Evolutionary conservation across 2,329 filamentous ascomycete species (phyloP), one percentile per base, ranked within the genome.

Genomic region (Ophiobolus disseminans): DNA sequence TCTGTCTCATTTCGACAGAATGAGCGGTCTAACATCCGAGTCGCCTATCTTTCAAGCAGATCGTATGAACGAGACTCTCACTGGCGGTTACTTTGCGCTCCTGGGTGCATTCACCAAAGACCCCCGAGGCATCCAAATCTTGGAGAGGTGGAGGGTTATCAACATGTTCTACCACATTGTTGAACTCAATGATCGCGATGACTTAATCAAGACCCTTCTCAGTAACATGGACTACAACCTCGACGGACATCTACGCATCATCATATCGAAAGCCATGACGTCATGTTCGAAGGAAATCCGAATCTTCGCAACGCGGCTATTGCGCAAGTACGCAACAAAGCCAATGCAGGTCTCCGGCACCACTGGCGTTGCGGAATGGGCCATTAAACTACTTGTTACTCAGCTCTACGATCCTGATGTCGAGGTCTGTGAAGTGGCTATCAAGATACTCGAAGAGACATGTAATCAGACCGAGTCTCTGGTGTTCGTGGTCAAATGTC

Each of bases 161-260:
- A 97, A 97, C 73, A 99, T 99, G 91, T 95, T 97, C 81, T 99
- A 99, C 70, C 94, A 97, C 73, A 96, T 99, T 53, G 84, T 97
- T 48, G 93, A 97, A 66, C 80, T 96, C 35, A 91, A 89, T 62
- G 89, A 94, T 72, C 88, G 94, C 2, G 91, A 93, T 36, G 94
- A 99, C 70, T 79, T 99, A 50, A 91, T 97, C 69, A 91, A 92
- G 68, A 82, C 93, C 8, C 82, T 99, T 23, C 81, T 99, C 7
- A 87, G 89, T 39, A 94, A 92, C 65, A 92, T 99, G 74, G 93
- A 99, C 74, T 99, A 96, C 69, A 89, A 86, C 16, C 78, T 95
- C 19, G 77, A 79, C 51, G 93, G 92, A 1, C 94, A 99, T 71
- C 89, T 95, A 16, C 85, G 94, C 30, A 90, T 99, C 41, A 86